A percentile compares a stretch with the other conserved stretches of the same genome.
Conservation (phyloP, 2,329 filamentous ascomycete genomes). For the Leptographium flavum region DNA sequence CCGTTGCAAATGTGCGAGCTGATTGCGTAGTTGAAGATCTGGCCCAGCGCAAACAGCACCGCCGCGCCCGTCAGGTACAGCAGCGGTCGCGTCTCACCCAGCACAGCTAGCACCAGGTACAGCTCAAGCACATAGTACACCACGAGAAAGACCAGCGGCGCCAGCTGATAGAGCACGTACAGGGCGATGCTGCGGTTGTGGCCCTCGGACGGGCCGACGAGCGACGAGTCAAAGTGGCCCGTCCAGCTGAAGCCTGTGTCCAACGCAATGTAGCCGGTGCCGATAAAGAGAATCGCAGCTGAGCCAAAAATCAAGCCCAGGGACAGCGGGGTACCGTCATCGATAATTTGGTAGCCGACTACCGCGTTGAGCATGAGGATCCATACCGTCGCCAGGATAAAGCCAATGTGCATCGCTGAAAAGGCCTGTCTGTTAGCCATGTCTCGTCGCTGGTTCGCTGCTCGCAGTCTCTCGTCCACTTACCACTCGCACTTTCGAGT, state of each 20-base stretch:
- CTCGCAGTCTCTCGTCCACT: constrained; percentile 16
- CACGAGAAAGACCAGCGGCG: constrained; percentile 78
- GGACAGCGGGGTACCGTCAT: constrained; percentile 82
- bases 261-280: constrained; percentile 88
- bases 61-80: constrained; percentile 63
- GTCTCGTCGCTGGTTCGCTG: neutral
- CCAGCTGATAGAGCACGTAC: constrained; percentile 87
- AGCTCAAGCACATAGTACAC: constrained; percentile 75
- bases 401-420: constrained; percentile 76
- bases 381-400: constrained; percentile 81
- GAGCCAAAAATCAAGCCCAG: constrained; percentile 62
- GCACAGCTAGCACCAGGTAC: constrained; percentile 68
- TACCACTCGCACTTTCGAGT: constrained; percentile 56
- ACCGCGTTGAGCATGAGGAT: constrained; percentile 82
- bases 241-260: constrained; percentile 87
- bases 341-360: constrained; percentile 84
- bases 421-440: constrained; percentile 48
- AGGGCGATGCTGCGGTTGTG: constrained; percentile 68
- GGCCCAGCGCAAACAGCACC: constrained; percentile 76
- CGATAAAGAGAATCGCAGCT: constrained; percentile 60
- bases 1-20: constrained; percentile 83
- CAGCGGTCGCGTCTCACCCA: constrained; percentile 89
- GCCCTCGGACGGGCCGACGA: constrained; percentile 31
- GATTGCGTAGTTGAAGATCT: constrained; percentile 92
- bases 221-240: constrained; percentile 54